These are phyloP conservation scores for Usnea hakonensis DNA, from an alignment of 495 filamentous ascomycete genomes.

Conservation along the genomic window DNA sequence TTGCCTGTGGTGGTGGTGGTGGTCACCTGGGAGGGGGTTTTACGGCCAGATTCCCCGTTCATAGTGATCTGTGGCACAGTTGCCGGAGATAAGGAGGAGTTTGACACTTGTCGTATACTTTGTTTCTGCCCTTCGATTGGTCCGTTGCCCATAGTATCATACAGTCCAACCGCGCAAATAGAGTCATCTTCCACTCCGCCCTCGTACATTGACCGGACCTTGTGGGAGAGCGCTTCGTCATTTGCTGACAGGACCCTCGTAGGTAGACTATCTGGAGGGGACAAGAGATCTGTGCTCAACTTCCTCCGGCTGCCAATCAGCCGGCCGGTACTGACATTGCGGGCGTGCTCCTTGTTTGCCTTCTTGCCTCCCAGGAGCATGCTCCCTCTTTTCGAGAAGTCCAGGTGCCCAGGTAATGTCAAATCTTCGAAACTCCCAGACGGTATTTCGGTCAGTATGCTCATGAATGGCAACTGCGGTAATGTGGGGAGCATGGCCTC, in stretches of 20 bases:
- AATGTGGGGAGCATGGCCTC: background rate
- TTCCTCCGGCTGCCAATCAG: constrained; percentile 20
- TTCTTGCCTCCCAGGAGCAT: constrained; percentile 37
- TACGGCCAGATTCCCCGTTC: constrained; percentile 1
- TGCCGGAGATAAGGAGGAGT: background rate
- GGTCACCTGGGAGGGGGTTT: background rate
- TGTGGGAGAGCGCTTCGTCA: constrained; percentile 76
- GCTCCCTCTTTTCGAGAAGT: constrained; percentile 52
- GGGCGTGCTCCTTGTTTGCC: constrained; percentile 30
- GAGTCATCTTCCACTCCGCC: constrained; percentile 53
- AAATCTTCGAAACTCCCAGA: constrained; percentile 46
- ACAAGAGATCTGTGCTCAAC: constrained; percentile 20
- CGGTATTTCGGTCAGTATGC: constrained; percentile 51
- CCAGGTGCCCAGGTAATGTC: constrained; percentile 40
- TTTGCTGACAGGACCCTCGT: constrained; percentile 59
- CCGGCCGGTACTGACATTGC: constrained; percentile 12
- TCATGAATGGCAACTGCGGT: constrained; percentile 38
- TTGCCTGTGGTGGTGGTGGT: constrained; percentile 5
- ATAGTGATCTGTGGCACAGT: constrained; percentile 2
- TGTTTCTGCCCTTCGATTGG: constrained; percentile 2
- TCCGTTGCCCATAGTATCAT: constrained; percentile 4
- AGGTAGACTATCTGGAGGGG: constrained; percentile 26
- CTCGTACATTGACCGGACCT: constrained; percentile 89
- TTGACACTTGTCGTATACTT: constrained; percentile 5
- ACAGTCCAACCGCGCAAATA: constrained; percentile 33